Evolutionary conservation across 2,329 filamentous ascomycete species (phyloP).

Genomic region (Aaosphaeria pasadenensis): DNA sequence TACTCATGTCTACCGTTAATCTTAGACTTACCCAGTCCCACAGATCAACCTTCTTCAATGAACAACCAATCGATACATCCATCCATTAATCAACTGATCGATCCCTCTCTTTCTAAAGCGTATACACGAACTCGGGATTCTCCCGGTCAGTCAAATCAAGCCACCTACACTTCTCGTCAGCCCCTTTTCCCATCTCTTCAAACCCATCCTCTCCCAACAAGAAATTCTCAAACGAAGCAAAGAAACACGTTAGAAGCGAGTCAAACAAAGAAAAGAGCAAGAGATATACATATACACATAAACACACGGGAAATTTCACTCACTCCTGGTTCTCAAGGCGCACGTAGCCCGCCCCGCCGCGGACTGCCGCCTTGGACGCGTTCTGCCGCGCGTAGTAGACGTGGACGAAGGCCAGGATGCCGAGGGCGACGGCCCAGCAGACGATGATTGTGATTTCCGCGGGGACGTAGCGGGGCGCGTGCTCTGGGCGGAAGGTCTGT

Average conservation of each 20-base stretch:
- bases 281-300: too few relatives aligned
- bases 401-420: slow-evolving; percentile 60
- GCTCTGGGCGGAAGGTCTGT: slow-evolving; percentile 25
- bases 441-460: slow-evolving; percentile 64
- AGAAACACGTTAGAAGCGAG: too few relatives aligned
- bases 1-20: too few relatives aligned
- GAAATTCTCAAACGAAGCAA: too few relatives aligned
- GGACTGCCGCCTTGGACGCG: slow-evolving; percentile 52
- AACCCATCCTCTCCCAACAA: too few relatives aligned
- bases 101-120: slow-evolving; percentile 37
- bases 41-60: too few relatives aligned
- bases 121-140: slow-evolving; percentile 63
- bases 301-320: not conserved
- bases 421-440: slow-evolving; percentile 53
- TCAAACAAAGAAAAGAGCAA: too few relatives aligned
- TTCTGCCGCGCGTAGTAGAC: slow-evolving; percentile 61
- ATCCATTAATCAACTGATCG: too few relatives aligned
- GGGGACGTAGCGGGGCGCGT: slow-evolving; percentile 54
- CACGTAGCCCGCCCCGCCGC: slow-evolving; percentile 55
- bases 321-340: slow-evolving; percentile 66
- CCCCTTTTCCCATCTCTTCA: not conserved
- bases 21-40: too few relatives aligned
- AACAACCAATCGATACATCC: too few relatives aligned
- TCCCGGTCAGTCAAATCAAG: slow-evolving; percentile 65
- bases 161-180: slow-evolving; percentile 34